Evolutionary conservation across 495 filamentous ascomycete genomes (phyloP).

Genomic region (Pyrenula aspistea): DNA sequence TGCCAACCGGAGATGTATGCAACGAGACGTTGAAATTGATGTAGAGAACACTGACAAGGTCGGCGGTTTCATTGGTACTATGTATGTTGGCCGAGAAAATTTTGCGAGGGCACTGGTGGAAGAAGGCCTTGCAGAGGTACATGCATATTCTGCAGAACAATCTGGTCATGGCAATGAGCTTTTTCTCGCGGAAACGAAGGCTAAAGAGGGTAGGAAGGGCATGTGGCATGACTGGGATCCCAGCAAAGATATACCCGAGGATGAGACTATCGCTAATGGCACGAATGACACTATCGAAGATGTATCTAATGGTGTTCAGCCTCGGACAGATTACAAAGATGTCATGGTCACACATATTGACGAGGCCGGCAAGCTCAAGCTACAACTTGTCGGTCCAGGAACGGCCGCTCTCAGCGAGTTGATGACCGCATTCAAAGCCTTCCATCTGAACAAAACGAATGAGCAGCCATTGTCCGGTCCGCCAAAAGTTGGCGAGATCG

Average conservation of each 20-base stretch:
- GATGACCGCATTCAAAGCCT: slow-evolving; percentile 78
- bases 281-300: slow-evolving; percentile 35
- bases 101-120: slow-evolving; percentile 90
- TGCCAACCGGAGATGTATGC: slow-evolving; percentile 74
- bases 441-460: slow-evolving; percentile 69
- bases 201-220: slow-evolving; percentile 77
- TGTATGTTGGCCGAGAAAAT: slow-evolving; percentile 91
- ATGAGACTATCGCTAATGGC: slow-evolving; percentile 34
- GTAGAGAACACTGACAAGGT: slow-evolving; percentile 91
- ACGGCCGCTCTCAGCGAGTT: slow-evolving; percentile 70
- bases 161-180: slow-evolving; percentile 81
- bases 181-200: slow-evolving; percentile 71
- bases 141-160: slow-evolving; percentile 91
- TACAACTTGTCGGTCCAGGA: slow-evolving; percentile 76
- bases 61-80: slow-evolving; percentile 91
- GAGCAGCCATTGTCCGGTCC: slow-evolving; percentile 55
- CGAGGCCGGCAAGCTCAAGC: slow-evolving; percentile 58
- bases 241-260: slow-evolving; percentile 52
- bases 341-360: slow-evolving; percentile 86
- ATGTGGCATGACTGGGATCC: slow-evolving; percentile 94
- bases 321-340: slow-evolving; percentile 78
- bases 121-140: slow-evolving; percentile 84
- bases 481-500: slow-evolving; percentile 84
- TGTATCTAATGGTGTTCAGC: slow-evolving; percentile 33
- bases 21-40: slow-evolving; percentile 94